These are phyloP conservation scores for Casaregolazyma suthepensis DNA, from an alignment of 1,139 yeast genomes.

Conservation along the genomic window DNA sequence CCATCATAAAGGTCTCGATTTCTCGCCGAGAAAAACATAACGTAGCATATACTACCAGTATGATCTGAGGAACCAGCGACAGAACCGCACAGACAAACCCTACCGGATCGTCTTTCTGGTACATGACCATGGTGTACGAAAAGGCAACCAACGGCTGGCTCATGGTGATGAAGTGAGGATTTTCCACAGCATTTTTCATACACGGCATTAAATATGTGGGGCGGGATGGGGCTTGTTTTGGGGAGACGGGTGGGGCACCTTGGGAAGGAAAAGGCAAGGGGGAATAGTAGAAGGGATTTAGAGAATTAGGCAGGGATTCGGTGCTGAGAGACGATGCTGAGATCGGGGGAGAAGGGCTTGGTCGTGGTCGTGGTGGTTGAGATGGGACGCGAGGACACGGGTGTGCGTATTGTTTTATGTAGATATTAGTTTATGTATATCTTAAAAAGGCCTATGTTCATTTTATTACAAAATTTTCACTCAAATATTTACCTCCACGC, in stretches of 20 bases:
- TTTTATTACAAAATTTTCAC: no score
- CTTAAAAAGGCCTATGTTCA: no score
- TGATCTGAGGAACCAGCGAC: conserved; percentile 76
- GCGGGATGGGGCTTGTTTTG: not conserved
- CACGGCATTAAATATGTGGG: not conserved
- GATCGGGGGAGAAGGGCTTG: not conserved
- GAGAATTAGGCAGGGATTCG: not conserved
- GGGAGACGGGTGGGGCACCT: not conserved
- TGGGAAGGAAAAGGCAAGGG: not conserved
- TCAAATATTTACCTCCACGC: no score
- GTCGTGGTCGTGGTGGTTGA: no score
- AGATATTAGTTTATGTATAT: no score
- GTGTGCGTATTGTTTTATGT: no score
- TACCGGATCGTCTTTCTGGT: conserved; percentile 59
- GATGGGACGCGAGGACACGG: no score
- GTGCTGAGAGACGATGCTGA: not conserved
- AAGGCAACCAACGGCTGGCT: conserved; percentile 1
- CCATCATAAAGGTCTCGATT: conserved; percentile 74
- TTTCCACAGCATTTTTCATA: not conserved
- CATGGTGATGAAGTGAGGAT: not conserved
- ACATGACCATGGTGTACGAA: conserved; percentile 61
- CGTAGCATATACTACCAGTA: conserved; percentile 73
- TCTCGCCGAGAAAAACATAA: conserved; percentile 82
- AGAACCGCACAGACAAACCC: conserved; percentile 63
- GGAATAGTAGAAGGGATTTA: no score